Base-by-base conservation (phyloP, 2,329 filamentous ascomycete species). In the Talaromyces sp. region DNA sequence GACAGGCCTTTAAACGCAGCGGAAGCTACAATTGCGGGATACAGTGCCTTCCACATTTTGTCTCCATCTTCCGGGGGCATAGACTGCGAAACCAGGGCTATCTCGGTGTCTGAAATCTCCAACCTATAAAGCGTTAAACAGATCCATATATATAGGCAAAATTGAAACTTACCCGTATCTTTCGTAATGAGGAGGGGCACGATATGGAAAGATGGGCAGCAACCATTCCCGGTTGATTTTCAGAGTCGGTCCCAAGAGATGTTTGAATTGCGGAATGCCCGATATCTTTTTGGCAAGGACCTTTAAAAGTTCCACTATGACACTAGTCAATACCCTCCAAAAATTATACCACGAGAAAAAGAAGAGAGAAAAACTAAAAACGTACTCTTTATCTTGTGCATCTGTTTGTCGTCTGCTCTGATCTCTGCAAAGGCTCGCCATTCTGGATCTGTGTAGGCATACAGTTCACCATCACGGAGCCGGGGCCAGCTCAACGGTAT, bases 351-450 rank as follows among this genome's bases (percentile, higher is more conserved):
- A n/a, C n/a, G n/a, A n/a, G n/a, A n/a, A n/a, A n/a, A n/a, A n/a
- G n/a, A n/a, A n/a, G n/a, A n/a, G n/a, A n/a, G n/a, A n/a, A n/a
- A n/a, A n/a, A n/a, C n/a, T n/a, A n/a, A n/a, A n/a, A n/a, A 56
- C 63, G 19, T 61, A 69, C 83, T 66, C 67, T 77, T 78, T 29
- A 88, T 79, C 24, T 75, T 69, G 19, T 79, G 67, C 26, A 83
- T 74, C 10, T 81, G 74, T 50, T 80, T 71, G 14, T 68, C 70
- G 62, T 88, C 80, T 63, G 80, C 80, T 62, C 80, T 83, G n/a
- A 88, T 75, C 59, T 80, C 81, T 17, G 85, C 68, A 64, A 87
- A 89, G 54, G 79, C 77, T 63, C 79, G 75, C 85, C 84, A 89
- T 70, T 89, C 87, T 2, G 86, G 85, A 65, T 88, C 85, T 12